These are phyloP conservation scores for Heliocybe sulcata DNA, from an alignment of 1,284 basidiomycete species.

Conservation along the genomic window DNA sequence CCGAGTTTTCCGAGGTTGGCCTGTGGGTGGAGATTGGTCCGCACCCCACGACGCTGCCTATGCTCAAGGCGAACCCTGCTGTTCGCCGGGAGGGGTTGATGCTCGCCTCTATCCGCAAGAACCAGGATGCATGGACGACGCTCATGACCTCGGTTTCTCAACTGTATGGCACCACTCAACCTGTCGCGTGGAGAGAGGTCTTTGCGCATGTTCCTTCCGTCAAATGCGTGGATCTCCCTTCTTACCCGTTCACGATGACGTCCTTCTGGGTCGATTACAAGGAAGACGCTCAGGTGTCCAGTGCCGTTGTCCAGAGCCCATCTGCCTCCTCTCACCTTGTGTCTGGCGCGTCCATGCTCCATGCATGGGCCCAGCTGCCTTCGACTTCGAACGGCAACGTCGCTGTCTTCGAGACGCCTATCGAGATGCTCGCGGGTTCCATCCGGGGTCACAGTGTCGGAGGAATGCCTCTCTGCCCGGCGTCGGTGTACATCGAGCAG, in stretches of 20 bases:
- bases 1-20: constrained; percentile 24
- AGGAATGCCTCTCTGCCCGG: constrained; percentile 54
- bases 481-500: constrained; percentile 59
- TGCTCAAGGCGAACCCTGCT: constrained; percentile 38
- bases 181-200: constrained; percentile 46
- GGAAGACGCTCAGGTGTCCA: constrained; percentile 16
- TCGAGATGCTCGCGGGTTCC: constrained; percentile 32
- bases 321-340: constrained; percentile 3
- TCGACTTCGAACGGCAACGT: constrained; percentile 28
- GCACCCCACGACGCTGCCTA: constrained; percentile 46
- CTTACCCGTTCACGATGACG: constrained; percentile 51
- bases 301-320: not conserved
- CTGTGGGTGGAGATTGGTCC: constrained; percentile 64
- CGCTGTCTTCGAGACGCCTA: constrained; percentile 47
- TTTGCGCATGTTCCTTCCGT: constrained; percentile 37
- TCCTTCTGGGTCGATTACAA: constrained; percentile 51
- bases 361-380: constrained; percentile 37
- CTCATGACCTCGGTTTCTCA: constrained; percentile 36
- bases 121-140: constrained; percentile 34
- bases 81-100: constrained; percentile 24
- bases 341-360: constrained; percentile 31
- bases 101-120: constrained; percentile 42
- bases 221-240: constrained; percentile 42
- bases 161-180: constrained; percentile 35
- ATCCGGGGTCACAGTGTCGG: constrained; percentile 57